Conservation (phyloP, 257 asterid species). For the Euphrasia confusa region DNA sequence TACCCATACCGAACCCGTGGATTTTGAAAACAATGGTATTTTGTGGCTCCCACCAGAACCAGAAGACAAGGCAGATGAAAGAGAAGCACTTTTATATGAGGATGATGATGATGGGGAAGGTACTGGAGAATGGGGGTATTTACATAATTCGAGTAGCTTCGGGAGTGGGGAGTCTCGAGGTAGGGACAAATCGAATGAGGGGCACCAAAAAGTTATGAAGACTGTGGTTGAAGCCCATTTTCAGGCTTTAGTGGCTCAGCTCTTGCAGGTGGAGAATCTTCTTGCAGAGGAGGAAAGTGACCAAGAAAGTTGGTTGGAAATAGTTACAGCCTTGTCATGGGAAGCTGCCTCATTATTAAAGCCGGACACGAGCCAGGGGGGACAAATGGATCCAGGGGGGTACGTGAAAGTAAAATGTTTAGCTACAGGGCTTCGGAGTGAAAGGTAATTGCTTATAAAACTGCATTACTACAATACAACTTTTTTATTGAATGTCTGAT, state of each 20-base stretch:
- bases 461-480: conserved; percentile 1
- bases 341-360: conserved; percentile 88
- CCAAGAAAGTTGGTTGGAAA: conserved; percentile 86
- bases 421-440: conserved; percentile 82
- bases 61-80: conserved; percentile 90
- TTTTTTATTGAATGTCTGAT: no score
- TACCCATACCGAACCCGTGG: conserved; percentile 64
- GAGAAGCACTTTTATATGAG: conserved; percentile 53
- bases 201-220: conserved; percentile 70
- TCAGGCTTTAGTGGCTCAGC: conserved; percentile 92
- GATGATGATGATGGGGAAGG: conserved; percentile 74
- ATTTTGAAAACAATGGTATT: conserved; percentile 82
- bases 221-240: conserved; percentile 88
- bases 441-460: conserved; percentile 54
- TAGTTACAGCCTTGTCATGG: conserved; percentile 84
- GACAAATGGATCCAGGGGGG: conserved; percentile 96
- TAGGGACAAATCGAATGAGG: conserved; percentile 83
- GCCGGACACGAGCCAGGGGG: conserved; percentile 91
- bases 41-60: conserved; percentile 99
- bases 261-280: conserved; percentile 89
- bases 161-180: conserved; percentile 76
- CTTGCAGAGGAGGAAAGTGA: conserved; percentile 61
- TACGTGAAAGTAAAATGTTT: conserved; percentile 92
- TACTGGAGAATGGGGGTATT: conserved; percentile 82
- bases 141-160: conserved; percentile 61